A percentile compares a stretch with the other conserved stretches of the same genome.
Evolutionary conservation across 345 rosid genomes (phyloP).

Genomic region (Lepidium sativum): DNA sequence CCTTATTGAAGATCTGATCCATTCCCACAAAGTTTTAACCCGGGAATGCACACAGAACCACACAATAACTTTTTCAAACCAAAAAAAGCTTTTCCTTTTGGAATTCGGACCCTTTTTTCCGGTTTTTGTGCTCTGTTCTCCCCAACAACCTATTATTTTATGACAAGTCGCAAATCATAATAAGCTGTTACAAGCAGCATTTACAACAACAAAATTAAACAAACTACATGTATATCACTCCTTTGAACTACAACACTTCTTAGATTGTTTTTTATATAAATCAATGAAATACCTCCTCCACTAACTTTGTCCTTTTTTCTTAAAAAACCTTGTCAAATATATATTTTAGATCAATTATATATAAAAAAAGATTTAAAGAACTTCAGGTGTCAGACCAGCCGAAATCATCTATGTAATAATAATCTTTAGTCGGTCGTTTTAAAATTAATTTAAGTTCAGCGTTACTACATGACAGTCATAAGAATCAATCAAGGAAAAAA

Average conservation of each 20-base stretch:
- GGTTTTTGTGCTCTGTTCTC: background rate
- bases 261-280: background rate
- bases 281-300: background rate
- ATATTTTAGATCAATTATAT: no score
- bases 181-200: background rate
- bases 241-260: background rate
- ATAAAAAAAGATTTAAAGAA: no score
- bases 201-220: background rate
- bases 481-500: background rate
- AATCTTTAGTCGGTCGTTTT: no score
- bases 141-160: background rate
- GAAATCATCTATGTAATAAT: no score
- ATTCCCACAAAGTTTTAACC: conserved; percentile 17
- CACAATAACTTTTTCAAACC: background rate
- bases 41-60: no score
- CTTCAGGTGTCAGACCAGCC: no score
- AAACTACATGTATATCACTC: background rate
- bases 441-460: no score
- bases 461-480: background rate
- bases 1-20: conserved; percentile 90
- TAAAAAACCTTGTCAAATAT: no score
- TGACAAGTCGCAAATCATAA: background rate
- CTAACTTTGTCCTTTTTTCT: no score
- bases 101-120: no score
- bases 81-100: background rate